These are phyloP conservation scores for Neurospora pannonica DNA, from an alignment of 495 filamentous ascomycete species.

Conservation along the genomic window DNA sequence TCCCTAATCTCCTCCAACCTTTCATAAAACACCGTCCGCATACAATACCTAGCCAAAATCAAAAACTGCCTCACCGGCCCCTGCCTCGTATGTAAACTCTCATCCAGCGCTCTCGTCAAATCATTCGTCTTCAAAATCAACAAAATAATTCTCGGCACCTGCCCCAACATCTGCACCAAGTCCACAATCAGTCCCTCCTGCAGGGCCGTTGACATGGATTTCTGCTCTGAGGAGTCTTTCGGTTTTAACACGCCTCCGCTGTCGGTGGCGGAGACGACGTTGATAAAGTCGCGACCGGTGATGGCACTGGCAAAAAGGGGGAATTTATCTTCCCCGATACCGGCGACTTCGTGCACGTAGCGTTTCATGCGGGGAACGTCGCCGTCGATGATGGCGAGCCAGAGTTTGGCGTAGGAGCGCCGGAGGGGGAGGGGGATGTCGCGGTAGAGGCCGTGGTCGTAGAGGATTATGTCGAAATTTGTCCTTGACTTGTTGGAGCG, in stretches of 20 bases:
- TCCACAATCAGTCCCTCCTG: constrained; percentile 82
- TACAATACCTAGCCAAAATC: constrained; percentile 89
- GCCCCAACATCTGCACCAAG: constrained; percentile 77
- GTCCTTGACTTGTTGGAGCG: constrained; percentile 29
- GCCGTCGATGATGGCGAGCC: constrained; percentile 88
- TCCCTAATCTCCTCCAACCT: constrained; percentile 59
- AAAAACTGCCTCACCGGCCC: constrained; percentile 84
- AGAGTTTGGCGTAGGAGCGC: constrained; percentile 90
- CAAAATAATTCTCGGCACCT: constrained; percentile 85
- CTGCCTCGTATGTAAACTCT: constrained; percentile 81
- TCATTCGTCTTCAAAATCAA: constrained; percentile 98
- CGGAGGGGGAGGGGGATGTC: constrained; percentile 73
- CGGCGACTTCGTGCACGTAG: constrained; percentile 81
- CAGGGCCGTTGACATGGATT: constrained; percentile 69
- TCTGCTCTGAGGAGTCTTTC: constrained; percentile 64
- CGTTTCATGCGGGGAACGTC: constrained; percentile 77
- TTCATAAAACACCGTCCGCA: constrained; percentile 79
- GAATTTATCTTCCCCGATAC: constrained; percentile 85
- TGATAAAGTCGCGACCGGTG: constrained; percentile 82
- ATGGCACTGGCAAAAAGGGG: constrained; percentile 93
- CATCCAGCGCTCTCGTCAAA: constrained; percentile 86
- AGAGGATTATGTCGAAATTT: constrained; percentile 97
- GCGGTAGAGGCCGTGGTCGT: constrained; percentile 94
- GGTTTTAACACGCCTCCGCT: constrained; percentile 49
- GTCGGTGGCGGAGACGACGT: constrained; percentile 31